Conservation (phyloP, 495 filamentous ascomycete genomes). For the Neurospora sp. region DNA sequence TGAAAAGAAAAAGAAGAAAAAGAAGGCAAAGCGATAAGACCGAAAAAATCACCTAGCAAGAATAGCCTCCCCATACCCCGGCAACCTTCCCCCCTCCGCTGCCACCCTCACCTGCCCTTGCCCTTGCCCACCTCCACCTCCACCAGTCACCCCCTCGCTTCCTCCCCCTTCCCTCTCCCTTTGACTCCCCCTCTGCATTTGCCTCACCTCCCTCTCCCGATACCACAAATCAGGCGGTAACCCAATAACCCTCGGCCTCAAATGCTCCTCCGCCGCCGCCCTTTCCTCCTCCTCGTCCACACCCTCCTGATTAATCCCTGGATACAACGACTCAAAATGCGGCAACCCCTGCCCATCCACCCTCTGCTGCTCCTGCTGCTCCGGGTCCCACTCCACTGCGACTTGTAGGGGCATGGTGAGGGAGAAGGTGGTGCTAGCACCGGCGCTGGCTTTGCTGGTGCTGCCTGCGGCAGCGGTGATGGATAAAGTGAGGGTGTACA, state of each 20-base stretch:
- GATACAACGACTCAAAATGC: constrained; percentile 21
- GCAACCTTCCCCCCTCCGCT: constrained; percentile 13
- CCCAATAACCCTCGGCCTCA: constrained; percentile 36
- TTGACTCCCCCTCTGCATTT: background rate
- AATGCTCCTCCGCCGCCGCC: constrained; percentile 35
- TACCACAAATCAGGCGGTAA: constrained; percentile 17
- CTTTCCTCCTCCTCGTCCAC: constrained; percentile 11
- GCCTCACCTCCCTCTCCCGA: background rate
- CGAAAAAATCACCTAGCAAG: constrained; percentile 8
- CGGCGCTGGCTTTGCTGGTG: constrained; percentile 17
- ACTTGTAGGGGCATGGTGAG: constrained; percentile 75
- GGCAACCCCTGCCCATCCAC: constrained; percentile 16
- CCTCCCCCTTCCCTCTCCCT: background rate
- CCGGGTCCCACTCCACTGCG: constrained; percentile 27
- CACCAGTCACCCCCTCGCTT: background rate
- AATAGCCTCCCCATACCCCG: constrained; percentile 23
- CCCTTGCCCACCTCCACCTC: background rate
- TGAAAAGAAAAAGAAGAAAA: background rate
- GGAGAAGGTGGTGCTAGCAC: constrained; percentile 44
- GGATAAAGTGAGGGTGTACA: constrained; percentile 64
- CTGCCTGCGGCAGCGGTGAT: constrained; percentile 41
- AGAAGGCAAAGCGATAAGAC: background rate
- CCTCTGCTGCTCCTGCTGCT: constrained; percentile 3
- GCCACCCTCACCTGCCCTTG: constrained; percentile 2
- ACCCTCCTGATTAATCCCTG: background rate